Evolutionary conservation across 306 rosid genomes (phyloP), one percentile per base, ranked within the genome.

Genomic region (Astragalus glycyphyllos): DNA sequence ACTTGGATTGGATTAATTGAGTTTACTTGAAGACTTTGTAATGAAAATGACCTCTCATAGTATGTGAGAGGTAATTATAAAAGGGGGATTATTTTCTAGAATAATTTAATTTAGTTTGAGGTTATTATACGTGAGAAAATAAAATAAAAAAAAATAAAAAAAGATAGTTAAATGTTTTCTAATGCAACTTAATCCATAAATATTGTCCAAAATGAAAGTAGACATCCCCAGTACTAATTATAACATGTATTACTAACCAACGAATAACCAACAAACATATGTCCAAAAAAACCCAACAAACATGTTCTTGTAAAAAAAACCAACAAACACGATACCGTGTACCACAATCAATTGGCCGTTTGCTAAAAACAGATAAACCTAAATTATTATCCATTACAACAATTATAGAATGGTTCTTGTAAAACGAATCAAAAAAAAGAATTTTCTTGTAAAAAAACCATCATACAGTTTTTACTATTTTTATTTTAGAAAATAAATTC

Each of bases 21-120:
- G 6, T 75, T 80, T 54, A 80, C 81, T 75, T 64, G 40, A 3
- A 49, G 71, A 80, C 60, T 17, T 47, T 10, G 38, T 80, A 63
- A 6, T 50, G 75, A 71, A 78, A 68, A 62, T 77, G 80, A 77
- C 77, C 40, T 46, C 4, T 60, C 17, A 5, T 16, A 3, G 4
- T 31, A 16, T 6, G 4, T 2, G 9, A 16, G 8, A 31, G 4
- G 12, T 14, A 29, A 8, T 17, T 16, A 37, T 1, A 53, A 13
- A 10, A 3, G 38, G 4, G 46, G 31, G 56, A 37, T 40, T 71
- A 38, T 71, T 70, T 71, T 57, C 63, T 26, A 71, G 77, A 46
- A 38, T 41, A 72, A 29, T 45, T 55, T 56, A 5, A 1, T 55
- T 55, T 56, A 5, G 0, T 55, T 64, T 47, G 7, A 34, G 34